phyloP scores from a whole-genome alignment of 805 yeast species.

The Saitoella complicata region DNA sequence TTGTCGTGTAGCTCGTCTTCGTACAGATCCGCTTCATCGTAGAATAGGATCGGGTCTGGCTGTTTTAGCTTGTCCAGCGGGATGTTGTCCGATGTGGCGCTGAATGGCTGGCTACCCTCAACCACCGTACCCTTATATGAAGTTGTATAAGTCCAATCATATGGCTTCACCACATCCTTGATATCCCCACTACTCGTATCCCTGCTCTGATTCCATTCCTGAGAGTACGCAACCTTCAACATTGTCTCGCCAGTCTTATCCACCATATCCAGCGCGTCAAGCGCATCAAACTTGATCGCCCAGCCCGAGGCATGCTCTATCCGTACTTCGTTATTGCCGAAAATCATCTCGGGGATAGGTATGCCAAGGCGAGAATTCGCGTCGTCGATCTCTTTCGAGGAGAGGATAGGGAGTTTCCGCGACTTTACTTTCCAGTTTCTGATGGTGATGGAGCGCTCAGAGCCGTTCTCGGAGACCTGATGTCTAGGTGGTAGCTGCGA shows the following conservation, averaged over 20 bases:
- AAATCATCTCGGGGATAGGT: constrained; percentile 95
- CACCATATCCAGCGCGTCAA: constrained; percentile 55
- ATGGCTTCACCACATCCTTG: constrained; percentile 53
- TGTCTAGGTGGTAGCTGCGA: no score
- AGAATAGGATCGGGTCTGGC: constrained; percentile 77
- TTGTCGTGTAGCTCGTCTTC: constrained; percentile 97
- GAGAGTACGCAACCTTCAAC: constrained; percentile 67
- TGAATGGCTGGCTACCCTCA: constrained; percentile 12
- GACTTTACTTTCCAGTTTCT: constrained; percentile 55
- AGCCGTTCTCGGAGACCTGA: background rate
- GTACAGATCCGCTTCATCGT: constrained; percentile 71
- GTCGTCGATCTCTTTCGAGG: constrained; percentile 53
- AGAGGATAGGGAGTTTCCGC: constrained; percentile 58
- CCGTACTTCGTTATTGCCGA: constrained; percentile 62
- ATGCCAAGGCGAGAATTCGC: constrained; percentile 46
- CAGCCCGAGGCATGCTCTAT: constrained; percentile 31
- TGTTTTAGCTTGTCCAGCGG: constrained; percentile 55
- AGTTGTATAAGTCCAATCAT: constrained; percentile 93
- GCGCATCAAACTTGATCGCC: constrained; percentile 50
- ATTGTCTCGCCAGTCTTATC: constrained; percentile 34
- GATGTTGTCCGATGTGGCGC: constrained; percentile 26
- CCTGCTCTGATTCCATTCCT: constrained; percentile 45
- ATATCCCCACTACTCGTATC: constrained; percentile 8
- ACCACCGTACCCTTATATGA: constrained; percentile 42
- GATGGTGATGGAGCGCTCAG: background rate